Base-by-base conservation (phyloP, 371 early-diverging fungal species). In the Mucor velutinosus region DNA sequence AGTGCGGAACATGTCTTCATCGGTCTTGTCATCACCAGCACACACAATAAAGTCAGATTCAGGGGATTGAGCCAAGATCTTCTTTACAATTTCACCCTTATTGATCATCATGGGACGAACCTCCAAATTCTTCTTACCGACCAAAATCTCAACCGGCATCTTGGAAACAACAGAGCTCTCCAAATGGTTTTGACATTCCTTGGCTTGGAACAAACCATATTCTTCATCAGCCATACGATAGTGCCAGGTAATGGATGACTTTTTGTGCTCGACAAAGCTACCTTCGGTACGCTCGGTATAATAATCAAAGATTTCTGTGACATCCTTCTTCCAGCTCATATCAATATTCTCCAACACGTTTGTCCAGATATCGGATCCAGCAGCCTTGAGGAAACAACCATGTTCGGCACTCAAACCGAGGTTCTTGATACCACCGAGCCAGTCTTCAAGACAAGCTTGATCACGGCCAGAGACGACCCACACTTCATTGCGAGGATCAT, bases 21-120 rank as follows among this genome's bases (percentile, higher is more conserved):
- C 97, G 7, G 98, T 97, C 77, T 92, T 89, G 78, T 97, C 97
- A 75, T 97, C 97, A n/a, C 98, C 97, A 29, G 93, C 96, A 76
- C 96, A 95, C 60, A 93, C 83, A 7, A 94, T 87, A 78, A 97
- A 94, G 66, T 95, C 94, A 49, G 87, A 87, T 32, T 87, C 88
- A 0, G 88, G 85, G 62, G 81, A 78, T 15, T 70, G 66, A 17
- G 76, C 70, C 30, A 90, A 58, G 37, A 97, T 80, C 14, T 92
- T 82, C 76, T 94, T 94, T 49, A 97, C 96, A 75, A 97, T 96
- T 72, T 96, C 96, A 29, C 98, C 98, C 85, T 91, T 92, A 73
- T 91, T 95, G 64, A 92, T 82, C 19, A 84, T 77, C 56, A 86
- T 82, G 10, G 94, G 94, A 14, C 93, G 78, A 27, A 96, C 95